A percentile compares a stretch with the other conserved stretches of the same genome.
phyloP scores from a whole-genome alignment of 2,329 filamentous ascomycete genomes.

The Sodiomyces alkalinus region DNA sequence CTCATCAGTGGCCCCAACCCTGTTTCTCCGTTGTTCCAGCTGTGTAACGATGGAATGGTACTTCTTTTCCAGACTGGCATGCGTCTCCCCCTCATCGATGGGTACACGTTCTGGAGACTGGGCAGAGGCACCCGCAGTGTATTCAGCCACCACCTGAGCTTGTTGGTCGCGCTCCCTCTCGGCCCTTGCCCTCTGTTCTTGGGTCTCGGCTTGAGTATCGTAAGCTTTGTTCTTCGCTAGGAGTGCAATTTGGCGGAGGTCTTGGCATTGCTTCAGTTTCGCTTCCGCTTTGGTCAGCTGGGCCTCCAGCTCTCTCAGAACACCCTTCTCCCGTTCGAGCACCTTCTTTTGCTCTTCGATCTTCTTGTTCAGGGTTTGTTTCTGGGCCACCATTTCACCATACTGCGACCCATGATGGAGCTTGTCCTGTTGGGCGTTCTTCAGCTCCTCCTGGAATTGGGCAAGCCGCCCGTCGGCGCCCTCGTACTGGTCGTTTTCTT shows the following conservation, averaged over 20 bases:
- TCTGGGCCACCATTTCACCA: slow-evolving; percentile 32
- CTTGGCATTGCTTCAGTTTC: slow-evolving; percentile 32
- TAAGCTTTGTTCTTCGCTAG: slow-evolving; percentile 47
- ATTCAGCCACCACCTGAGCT: slow-evolving; percentile 32
- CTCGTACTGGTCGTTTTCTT: slow-evolving; percentile 50
- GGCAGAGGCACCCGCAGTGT: slow-evolving; percentile 35
- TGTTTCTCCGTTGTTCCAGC: slow-evolving; percentile 38
- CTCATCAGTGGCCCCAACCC: slow-evolving; percentile 48
- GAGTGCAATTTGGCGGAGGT: slow-evolving; percentile 37
- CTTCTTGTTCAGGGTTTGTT: slow-evolving; percentile 28
- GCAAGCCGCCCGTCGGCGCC: slow-evolving; percentile 54
- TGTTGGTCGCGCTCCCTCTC: slow-evolving; percentile 33
- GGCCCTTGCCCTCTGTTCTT: slow-evolving; percentile 26
- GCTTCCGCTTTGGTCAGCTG: slow-evolving; percentile 36
- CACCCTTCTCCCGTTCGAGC: slow-evolving; percentile 20
- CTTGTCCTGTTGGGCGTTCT: slow-evolving; percentile 27
- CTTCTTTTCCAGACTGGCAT: slow-evolving; percentile 36
- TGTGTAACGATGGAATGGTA: slow-evolving; percentile 40
- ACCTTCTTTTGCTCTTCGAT: slow-evolving; percentile 23
- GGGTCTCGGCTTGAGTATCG: slow-evolving; percentile 31
- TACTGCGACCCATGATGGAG: slow-evolving; percentile 39
- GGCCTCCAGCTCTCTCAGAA: slow-evolving; percentile 14
- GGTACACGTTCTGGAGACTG: slow-evolving; percentile 41
- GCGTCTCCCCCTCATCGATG: slow-evolving; percentile 50
- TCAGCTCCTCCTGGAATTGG: slow-evolving; percentile 40